Evolutionary conservation across 257 asterid genomes (phyloP).

Genomic region (Forsythia suspensa): DNA sequence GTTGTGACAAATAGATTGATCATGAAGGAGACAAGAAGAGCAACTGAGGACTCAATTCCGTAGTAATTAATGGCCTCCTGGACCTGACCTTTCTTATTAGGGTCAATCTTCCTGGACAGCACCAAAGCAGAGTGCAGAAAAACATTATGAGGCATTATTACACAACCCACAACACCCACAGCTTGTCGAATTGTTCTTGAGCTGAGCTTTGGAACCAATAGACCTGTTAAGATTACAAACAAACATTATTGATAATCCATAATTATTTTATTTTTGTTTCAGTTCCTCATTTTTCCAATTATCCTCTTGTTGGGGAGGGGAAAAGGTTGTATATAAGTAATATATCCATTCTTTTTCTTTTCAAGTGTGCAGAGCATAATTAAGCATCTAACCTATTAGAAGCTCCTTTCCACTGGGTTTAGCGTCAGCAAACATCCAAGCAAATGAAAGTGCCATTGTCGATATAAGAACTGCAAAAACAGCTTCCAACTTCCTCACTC

Average conservation of each 20-base stretch:
- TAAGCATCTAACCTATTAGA: conserved; percentile 54
- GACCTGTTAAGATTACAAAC: conserved; percentile 49
- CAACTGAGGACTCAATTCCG: conserved; percentile 79
- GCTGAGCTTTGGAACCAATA: conserved; percentile 82
- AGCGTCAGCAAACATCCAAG: conserved; percentile 98
- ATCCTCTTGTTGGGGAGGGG: neutral
- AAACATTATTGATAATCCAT: neutral
- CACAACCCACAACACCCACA: conserved; percentile 98
- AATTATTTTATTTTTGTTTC: neutral
- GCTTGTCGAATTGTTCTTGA: conserved; percentile 96
- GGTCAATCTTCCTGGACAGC: conserved; percentile 83
- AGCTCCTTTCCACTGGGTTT: conserved; percentile 80
- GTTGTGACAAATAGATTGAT: conserved; percentile 89
- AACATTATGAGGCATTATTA: conserved; percentile 98
- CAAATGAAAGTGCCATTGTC: conserved; percentile 92
- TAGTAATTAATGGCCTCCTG: conserved; percentile 89
- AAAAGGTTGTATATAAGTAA: neutral
- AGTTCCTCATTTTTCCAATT: neutral
- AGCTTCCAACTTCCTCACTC: conserved; percentile 98
- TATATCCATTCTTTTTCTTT: conserved; percentile 1
- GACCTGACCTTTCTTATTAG: conserved; percentile 72
- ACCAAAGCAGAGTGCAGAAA: conserved; percentile 96
- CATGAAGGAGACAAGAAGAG: conserved; percentile 84
- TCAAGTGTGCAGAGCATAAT: neutral
- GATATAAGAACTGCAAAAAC: conserved; percentile 89